phyloP scores from a whole-genome alignment of 768 basidiomycete genomes.

The Tricholomella constricta region DNA sequence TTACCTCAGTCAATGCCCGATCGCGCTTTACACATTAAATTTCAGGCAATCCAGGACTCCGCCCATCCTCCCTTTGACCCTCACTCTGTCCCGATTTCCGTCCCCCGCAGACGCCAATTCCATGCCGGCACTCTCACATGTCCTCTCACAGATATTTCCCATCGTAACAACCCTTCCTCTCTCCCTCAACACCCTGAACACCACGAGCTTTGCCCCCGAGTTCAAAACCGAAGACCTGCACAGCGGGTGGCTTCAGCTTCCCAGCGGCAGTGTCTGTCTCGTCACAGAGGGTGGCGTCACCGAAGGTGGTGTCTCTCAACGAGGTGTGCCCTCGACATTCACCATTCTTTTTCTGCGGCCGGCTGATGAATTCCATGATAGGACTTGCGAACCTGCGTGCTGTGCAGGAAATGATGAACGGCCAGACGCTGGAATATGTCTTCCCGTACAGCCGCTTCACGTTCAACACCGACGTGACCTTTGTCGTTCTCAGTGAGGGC shows the following conservation, averaged over 20 bases:
- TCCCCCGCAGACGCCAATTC: conserved; percentile 28
- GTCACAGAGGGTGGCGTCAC: conserved; percentile 67
- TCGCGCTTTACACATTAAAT: neutral
- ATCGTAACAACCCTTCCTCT: conserved; percentile 56
- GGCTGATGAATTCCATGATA: conserved; percentile 20
- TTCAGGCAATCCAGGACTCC: conserved; percentile 67
- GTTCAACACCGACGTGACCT: conserved; percentile 75
- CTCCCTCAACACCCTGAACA: conserved; percentile 64
- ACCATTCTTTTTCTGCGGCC: neutral
- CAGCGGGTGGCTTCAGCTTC: conserved; percentile 74
- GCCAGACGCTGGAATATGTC: conserved; percentile 69
- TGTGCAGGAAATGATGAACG: conserved; percentile 61
- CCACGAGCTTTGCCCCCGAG: conserved; percentile 59
- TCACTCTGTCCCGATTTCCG: conserved; percentile 68
- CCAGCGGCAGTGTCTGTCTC: conserved; percentile 58
- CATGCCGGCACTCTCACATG: conserved; percentile 51
- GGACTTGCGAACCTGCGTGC: conserved; percentile 66
- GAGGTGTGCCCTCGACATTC: conserved; percentile 38
- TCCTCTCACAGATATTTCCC: conserved; percentile 63
- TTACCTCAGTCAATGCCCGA: conserved; percentile 1
- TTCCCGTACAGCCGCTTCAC: conserved; percentile 77
- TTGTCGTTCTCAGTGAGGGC: conserved; percentile 63
- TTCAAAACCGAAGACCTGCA: conserved; percentile 72
- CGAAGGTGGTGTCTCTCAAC: conserved; percentile 67
- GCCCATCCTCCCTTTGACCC: conserved; percentile 64